Percentiles rank a stretch among this genome's conserved stretches.
phyloP scores from a whole-genome alignment of 2,329 filamentous ascomycete genomes.

The Botrytis pseudocinerea region DNA sequence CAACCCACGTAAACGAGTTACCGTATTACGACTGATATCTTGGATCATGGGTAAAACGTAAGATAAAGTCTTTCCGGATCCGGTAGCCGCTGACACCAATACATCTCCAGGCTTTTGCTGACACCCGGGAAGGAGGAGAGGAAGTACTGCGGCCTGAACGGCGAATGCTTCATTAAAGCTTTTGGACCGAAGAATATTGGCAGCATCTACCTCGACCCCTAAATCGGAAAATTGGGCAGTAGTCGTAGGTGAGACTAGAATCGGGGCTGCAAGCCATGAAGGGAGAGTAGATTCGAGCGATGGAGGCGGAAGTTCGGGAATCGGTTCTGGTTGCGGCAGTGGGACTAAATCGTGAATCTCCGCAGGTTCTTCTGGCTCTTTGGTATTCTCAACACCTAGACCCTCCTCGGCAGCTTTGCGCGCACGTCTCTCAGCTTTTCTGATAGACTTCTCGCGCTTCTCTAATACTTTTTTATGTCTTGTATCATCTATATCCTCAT shows the following conservation, averaged over 20 bases:
- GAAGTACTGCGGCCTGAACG: conserved; percentile 77
- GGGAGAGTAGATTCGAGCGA: conserved; percentile 79
- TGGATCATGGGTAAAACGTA: conserved; percentile 86
- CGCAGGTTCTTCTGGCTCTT: conserved; percentile 38
- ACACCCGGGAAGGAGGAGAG: conserved; percentile 69
- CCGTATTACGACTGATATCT: conserved; percentile 63
- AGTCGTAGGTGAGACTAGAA: conserved; percentile 63
- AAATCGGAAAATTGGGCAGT: conserved; percentile 63
- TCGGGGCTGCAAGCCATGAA: conserved; percentile 74
- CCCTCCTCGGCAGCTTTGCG: conserved; percentile 40
- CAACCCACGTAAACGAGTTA: conserved; percentile 71
- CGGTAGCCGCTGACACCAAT: conserved; percentile 88
- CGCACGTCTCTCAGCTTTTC: conserved; percentile 48
- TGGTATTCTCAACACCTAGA: conserved; percentile 20
- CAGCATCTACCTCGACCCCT: conserved; percentile 60
- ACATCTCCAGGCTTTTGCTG: conserved; percentile 70
- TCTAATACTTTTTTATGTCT: conserved; percentile 51
- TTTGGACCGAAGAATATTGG: conserved; percentile 64
- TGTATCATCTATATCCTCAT: conserved; percentile 26
- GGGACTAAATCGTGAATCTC: conserved; percentile 74
- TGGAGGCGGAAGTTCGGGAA: conserved; percentile 55
- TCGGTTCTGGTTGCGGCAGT: conserved; percentile 73
- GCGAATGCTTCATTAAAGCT: conserved; percentile 73
- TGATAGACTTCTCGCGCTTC: conserved; percentile 57
- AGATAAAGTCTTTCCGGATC: conserved; percentile 91